Conservation (phyloP, 2,329 filamentous ascomycete genomes). For the Colletotrichum sp. region DNA sequence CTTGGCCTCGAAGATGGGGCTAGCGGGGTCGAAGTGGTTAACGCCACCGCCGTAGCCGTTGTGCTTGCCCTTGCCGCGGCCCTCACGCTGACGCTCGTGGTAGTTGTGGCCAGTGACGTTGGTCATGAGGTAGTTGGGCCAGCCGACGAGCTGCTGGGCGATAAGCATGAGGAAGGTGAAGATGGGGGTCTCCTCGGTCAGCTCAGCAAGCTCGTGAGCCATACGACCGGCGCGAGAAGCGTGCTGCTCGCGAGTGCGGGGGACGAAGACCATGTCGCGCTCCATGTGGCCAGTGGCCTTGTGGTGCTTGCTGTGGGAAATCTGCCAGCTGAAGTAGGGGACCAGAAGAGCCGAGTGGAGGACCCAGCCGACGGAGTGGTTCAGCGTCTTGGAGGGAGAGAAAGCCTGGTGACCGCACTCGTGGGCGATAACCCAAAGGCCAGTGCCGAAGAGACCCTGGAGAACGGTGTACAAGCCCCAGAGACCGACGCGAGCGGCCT, state of each 20-base stretch:
- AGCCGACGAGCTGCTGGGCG: constrained; percentile 87
- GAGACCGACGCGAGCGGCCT: constrained; percentile 66
- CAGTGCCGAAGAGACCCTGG: constrained; percentile 92
- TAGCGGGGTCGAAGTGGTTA: constrained; percentile 92
- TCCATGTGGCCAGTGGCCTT: constrained; percentile 97
- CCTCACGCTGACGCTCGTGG: constrained; percentile 90
- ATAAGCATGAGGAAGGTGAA: constrained; percentile 77
- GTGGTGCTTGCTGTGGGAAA: constrained; percentile 99
- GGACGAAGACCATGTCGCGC: constrained; percentile 99
- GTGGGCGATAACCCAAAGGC: constrained; percentile 95
- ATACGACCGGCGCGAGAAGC: constrained; percentile 76
- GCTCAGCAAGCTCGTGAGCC: constrained; percentile 82
- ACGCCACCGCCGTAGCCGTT: constrained; percentile 84
- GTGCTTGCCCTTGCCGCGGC: constrained; percentile 88
- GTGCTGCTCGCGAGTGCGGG: constrained; percentile 84
- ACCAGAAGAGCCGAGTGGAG: constrained; percentile 88
- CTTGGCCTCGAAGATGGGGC: constrained; percentile 89
- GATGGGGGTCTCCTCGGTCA: constrained; percentile 94
- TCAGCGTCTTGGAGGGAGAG: constrained; percentile 87
- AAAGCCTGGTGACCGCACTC: constrained; percentile 98
- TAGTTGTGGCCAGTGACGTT: constrained; percentile 97
- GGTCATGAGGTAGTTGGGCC: constrained; percentile 88
- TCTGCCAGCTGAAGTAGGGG: constrained; percentile 99
- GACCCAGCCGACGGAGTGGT: constrained; percentile 92
- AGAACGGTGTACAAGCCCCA: constrained; percentile 75